These are phyloP conservation scores for Pisolithus thermaeus DNA, from an alignment of 1,284 basidiomycete genomes.

Conservation along the genomic window DNA sequence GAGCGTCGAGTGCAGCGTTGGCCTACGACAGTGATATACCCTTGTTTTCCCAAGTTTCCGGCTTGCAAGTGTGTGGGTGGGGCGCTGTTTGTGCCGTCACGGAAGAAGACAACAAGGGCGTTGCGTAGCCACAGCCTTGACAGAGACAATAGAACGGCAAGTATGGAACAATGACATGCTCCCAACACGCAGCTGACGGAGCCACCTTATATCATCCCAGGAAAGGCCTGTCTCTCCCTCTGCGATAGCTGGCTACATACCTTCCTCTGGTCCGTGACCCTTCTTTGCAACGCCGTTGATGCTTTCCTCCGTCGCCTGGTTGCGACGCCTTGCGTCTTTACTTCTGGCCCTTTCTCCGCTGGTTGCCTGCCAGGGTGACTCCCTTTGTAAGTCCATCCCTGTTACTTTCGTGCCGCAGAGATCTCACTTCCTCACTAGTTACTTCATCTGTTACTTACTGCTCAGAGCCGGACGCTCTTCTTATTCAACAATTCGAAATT, in stretches of 20 bases:
- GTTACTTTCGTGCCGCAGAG: neutral
- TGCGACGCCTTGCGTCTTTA: constrained; percentile 49
- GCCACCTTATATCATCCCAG: constrained; percentile 18
- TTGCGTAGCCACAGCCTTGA: constrained; percentile 18
- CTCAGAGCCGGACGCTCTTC: constrained; percentile 70
- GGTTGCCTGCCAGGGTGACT: constrained; percentile 44
- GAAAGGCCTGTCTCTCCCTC: constrained; percentile 5
- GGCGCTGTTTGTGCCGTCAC: neutral
- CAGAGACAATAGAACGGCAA: constrained; percentile 28
- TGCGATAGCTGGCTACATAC: constrained; percentile 27
- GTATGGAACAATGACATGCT: constrained; percentile 26
- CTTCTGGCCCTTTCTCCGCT: constrained; percentile 37
- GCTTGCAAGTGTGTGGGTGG: no score
- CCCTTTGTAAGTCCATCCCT: constrained; percentile 47
- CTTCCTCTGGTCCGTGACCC: constrained; percentile 13
- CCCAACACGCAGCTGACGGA: constrained; percentile 22
- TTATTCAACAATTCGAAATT: constrained; percentile 78
- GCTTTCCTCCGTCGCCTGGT: constrained; percentile 62
- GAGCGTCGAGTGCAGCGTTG: no score
- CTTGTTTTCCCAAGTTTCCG: no score
- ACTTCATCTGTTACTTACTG: constrained; percentile 89
- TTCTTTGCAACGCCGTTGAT: constrained; percentile 37
- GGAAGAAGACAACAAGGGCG: constrained; percentile 15
- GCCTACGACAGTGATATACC: no score
- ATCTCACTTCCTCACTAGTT: constrained; percentile 36